Base-by-base conservation (phyloP, 768 basidiomycete genomes). In the Collybia sordida region DNA sequence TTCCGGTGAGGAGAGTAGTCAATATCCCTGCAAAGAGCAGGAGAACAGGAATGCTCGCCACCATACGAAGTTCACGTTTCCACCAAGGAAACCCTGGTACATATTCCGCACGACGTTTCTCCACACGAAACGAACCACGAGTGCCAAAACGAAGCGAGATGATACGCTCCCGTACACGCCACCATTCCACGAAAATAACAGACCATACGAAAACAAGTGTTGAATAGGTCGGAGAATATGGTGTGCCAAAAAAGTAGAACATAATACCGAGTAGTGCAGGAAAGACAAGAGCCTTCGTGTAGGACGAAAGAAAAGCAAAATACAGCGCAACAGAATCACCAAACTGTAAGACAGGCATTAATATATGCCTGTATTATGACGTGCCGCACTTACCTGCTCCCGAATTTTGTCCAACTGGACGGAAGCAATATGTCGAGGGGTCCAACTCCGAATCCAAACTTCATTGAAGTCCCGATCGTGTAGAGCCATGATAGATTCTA, bases 401-500 rank as follows among this genome's bases (percentile, higher is more conserved):
- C 87, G 80, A 41, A 96, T 81, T 48, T 78, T 77, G 42, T 79
- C 80, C n/a, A 90, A 77, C 51, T 86, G 78, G 8, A 80, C 75
- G 17, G 80, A 81, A 12, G 81, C 82, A 42, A 86, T 77, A 24
- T 83, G 77, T 25, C 78, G 78, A 6, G 74, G 76, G 12, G 84
- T 83, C 90, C 93, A 93, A 8, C 80, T 70, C 19, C 80, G 78
- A 46, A 91, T 77, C 93, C 93, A 95, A 0, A 69, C 59, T 7
- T 86, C 78, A 64, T 96, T 93, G 69, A 91, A 90, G 40, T 80
- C 71, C 15, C 82, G 80, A 66, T 98, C 87, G 59, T 98, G 96
- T 6, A 98, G 72, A 1, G 86, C 82, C 73, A 92, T 83, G 45
- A 97, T 79, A 18, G 84, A 83, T 58, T 91, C 85, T 6, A 97